Percentiles rank a stretch among this genome's conserved stretches.
Conservation (phyloP, 208 protist species). For the Leishmania tarentolae region DNA sequence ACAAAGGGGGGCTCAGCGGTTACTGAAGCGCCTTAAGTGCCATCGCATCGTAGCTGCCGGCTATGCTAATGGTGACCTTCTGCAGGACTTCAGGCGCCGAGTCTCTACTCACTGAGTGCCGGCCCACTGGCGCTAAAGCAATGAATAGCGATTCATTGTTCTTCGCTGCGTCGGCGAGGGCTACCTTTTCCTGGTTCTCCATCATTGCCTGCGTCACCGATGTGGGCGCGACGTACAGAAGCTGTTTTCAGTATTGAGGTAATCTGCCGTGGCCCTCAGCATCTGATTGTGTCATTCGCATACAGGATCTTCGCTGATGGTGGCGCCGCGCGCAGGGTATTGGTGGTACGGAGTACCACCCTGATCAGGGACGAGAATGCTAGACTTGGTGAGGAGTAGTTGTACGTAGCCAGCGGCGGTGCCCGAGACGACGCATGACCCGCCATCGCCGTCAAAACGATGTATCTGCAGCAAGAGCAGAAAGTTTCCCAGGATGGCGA, state of each 20-base stretch:
- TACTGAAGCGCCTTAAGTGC: conserved; percentile 34
- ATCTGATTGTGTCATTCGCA: conserved; percentile 48
- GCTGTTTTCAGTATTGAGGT: conserved; percentile 66
- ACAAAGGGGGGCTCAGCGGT: conserved; percentile 26
- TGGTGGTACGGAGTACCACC: conserved; percentile 52
- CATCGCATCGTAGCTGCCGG: conserved; percentile 52
- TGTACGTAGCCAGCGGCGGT: too few species aligned
- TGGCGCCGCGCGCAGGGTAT: conserved; percentile 28
- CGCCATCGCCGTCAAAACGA: too few species aligned
- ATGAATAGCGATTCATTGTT: conserved; percentile 43
- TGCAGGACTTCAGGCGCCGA: conserved; percentile 30
- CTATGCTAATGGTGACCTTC: conserved; percentile 42
- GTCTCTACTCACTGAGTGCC: conserved; percentile 14
- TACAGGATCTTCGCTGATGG: conserved; percentile 50
- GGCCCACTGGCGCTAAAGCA: conserved; percentile 34
- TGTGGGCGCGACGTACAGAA: conserved; percentile 35
- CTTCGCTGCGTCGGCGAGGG: neutral
- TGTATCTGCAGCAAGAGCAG: too few species aligned
- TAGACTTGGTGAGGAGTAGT: conserved; percentile 5
- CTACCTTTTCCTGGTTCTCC: conserved; percentile 13
- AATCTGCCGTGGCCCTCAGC: conserved; percentile 51
- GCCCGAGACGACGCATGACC: too few species aligned
- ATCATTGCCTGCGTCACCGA: conserved; percentile 24
- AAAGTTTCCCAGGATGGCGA: neutral
- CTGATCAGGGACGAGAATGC: conserved; percentile 56